These are phyloP conservation scores for Ustilago curta DNA, from an alignment of 1,284 basidiomycete genomes.

Conservation along the genomic window DNA sequence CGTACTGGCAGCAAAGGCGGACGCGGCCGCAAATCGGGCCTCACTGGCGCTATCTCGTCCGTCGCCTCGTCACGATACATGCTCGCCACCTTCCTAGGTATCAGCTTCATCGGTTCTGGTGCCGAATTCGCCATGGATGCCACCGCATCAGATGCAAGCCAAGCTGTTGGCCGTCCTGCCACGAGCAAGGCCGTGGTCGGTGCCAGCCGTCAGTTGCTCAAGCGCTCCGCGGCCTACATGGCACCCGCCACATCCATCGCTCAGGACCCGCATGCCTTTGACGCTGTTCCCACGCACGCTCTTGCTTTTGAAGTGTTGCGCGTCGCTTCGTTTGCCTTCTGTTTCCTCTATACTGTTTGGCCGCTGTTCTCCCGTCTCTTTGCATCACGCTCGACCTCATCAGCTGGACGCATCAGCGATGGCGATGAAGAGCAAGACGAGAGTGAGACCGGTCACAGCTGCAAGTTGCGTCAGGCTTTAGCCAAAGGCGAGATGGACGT, in stretches of 20 bases:
- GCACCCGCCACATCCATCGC: constrained; percentile 18
- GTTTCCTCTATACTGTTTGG: constrained; percentile 52
- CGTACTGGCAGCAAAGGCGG: constrained; percentile 25
- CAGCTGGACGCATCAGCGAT: neutral
- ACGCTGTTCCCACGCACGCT: constrained; percentile 54
- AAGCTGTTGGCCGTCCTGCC: constrained; percentile 34
- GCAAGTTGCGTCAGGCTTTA: constrained; percentile 33
- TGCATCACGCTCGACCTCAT: constrained; percentile 6
- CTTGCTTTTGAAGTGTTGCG: constrained; percentile 61
- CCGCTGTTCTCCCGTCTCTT: constrained; percentile 40
- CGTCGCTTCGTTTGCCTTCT: constrained; percentile 41
- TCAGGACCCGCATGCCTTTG: constrained; percentile 44
- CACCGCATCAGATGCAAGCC: constrained; percentile 17
- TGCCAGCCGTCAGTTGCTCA: constrained; percentile 64
- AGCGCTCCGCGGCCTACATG: constrained; percentile 53
- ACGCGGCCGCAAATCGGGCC: constrained; percentile 23
- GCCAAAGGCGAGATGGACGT: constrained; percentile 31
- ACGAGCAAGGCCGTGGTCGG: constrained; percentile 50
- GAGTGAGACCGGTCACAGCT: neutral
- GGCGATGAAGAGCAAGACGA: constrained; percentile 3
- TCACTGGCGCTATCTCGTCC: constrained; percentile 26
- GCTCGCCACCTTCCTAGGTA: constrained; percentile 62
- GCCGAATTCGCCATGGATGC: constrained; percentile 45
- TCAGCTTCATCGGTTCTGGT: constrained; percentile 60
- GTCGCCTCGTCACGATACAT: constrained; percentile 60